A percentile compares a stretch with the other conserved stretches of the same genome.
Conservation (phyloP, 2,329 filamentous ascomycete genomes). For the Chrysosporium keratinophilum region DNA sequence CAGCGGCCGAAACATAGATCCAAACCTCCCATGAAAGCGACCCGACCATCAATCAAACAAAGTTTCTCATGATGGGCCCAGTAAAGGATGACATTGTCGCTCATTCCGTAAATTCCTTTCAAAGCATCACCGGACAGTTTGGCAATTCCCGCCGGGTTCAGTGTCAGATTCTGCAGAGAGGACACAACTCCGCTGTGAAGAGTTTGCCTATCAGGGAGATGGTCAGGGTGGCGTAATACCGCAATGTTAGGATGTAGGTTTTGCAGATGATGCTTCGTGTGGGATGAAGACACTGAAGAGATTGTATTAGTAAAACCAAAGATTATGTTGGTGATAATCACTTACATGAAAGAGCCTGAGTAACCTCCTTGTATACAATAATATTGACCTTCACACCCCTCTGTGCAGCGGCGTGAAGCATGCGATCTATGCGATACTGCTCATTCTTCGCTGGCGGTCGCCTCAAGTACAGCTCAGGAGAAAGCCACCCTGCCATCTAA, state of each 20-base stretch:
- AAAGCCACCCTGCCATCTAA: constrained; percentile 81
- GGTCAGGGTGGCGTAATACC: constrained; percentile 85
- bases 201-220: constrained; percentile 62
- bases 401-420: constrained; percentile 81
- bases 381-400: constrained; percentile 90
- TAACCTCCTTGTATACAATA: constrained; percentile 85
- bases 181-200: constrained; percentile 49
- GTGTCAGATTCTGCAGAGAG: constrained; percentile 46
- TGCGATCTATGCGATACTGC: constrained; percentile 74
- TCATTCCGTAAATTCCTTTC: constrained; percentile 70
- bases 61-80: constrained; percentile 98
- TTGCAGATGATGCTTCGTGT: constrained; percentile 90
- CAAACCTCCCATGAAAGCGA: constrained; percentile 87
- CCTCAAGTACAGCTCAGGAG: constrained; percentile 74
- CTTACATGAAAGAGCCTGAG: constrained; percentile 68
- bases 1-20: constrained; percentile 94
- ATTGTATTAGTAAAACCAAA: neutral
- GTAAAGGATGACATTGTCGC: constrained; percentile 82
- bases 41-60: constrained; percentile 80
- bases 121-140: constrained; percentile 62
- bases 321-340: constrained; percentile 20
- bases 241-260: constrained; percentile 92
- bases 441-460: constrained; percentile 73
- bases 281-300: constrained; percentile 51
- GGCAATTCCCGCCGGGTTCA: constrained; percentile 46